Percentiles rank a stretch among this genome's conserved stretches.
These are phyloP conservation scores for Escovopsis sp. DNA, from an alignment of 2,329 filamentous ascomycete species.

Conservation along the genomic window DNA sequence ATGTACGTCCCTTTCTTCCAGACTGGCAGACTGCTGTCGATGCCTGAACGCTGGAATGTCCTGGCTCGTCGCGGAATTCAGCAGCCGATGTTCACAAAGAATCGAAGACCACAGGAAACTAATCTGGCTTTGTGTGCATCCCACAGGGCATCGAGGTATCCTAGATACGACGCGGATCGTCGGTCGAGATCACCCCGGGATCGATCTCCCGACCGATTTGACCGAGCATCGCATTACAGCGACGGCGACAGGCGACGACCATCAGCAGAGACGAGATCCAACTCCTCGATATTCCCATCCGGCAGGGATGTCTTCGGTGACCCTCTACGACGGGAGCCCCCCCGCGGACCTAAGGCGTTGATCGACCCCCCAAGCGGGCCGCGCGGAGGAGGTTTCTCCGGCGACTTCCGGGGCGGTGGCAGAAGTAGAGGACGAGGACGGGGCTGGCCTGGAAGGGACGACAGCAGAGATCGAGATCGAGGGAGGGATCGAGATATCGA, in stretches of 20 bases:
- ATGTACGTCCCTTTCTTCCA: conserved; percentile 9
- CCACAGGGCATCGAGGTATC: conserved; percentile 37
- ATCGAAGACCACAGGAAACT: neutral
- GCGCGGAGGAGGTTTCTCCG: conserved; percentile 48
- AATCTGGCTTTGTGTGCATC: conserved; percentile 3
- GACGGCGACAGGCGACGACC: conserved; percentile 57
- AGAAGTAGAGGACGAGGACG: conserved; percentile 38
- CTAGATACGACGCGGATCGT: conserved; percentile 47
- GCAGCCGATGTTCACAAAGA: no score
- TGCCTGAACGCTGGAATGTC: no score
- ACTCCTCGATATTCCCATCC: conserved; percentile 43
- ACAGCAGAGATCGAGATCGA: conserved; percentile 42
- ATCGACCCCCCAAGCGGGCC: conserved; percentile 54
- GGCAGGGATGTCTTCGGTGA: conserved; percentile 44
- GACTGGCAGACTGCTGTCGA: neutral
- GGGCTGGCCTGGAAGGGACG: conserved; percentile 41
- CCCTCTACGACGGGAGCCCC: conserved; percentile 49
- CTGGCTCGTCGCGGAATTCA: no score
- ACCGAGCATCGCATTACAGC: conserved; percentile 37
- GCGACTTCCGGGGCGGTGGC: conserved; percentile 45
- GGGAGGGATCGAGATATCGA: conserved; percentile 45
- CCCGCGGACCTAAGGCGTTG: conserved; percentile 67
- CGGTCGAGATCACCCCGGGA: conserved; percentile 52
- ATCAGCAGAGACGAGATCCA: conserved; percentile 40
- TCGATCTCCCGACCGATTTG: conserved; percentile 52